Base-by-base conservation (phyloP, 306 rosid genomes). In the Trifolium pratense region DNA sequence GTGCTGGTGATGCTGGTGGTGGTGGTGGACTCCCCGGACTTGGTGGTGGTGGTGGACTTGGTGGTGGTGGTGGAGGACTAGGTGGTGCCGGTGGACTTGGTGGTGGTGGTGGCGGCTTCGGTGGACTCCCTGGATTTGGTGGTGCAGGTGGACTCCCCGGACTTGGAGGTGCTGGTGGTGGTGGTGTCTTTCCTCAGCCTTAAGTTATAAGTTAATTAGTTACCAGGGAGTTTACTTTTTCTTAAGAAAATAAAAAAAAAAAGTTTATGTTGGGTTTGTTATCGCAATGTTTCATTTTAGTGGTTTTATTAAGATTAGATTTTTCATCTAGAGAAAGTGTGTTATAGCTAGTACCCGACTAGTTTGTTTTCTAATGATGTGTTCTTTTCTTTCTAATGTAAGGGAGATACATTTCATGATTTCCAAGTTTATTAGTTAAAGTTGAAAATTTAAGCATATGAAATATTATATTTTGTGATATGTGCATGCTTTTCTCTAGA, bases 121-220 rank as follows among this genome's bases (percentile, higher is more conserved):
- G 32, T 29, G 43, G 39, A 36, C 39, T 36, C 39, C 39, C 39
- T 1, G 39, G 39, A 36, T 36, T 36, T 12, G 84, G 73, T 0
- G 84, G 79, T 18, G 1, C 6, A 29, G 32, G 32, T 0, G 43
- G 39, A 7, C 39, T 36, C 39, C 39, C 39, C 32, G 32, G 32
- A 29, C 23, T 43, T 15, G 84, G 73, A 0, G 84, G 79, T 18
- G 1, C 31, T 9, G 67, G 52, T 9, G 88, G 52, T 9, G 88
- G 52, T 3, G 67, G 26, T 75, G 64, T 23, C 58, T 37, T 89
- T 76, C 91, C 89, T 55, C 71, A 16, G 17, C 97, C 97, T 77
- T 91, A 85, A 89, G 8, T 11, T 5, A 17, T 10, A 14, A n/a
- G 56, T 45, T 43, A 66, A 66, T 40, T 43, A 66, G 43, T 40